Evolutionary conservation across 2,329 filamentous ascomycete species (phyloP).

Genomic region (Fusarium sarcochroum): DNA sequence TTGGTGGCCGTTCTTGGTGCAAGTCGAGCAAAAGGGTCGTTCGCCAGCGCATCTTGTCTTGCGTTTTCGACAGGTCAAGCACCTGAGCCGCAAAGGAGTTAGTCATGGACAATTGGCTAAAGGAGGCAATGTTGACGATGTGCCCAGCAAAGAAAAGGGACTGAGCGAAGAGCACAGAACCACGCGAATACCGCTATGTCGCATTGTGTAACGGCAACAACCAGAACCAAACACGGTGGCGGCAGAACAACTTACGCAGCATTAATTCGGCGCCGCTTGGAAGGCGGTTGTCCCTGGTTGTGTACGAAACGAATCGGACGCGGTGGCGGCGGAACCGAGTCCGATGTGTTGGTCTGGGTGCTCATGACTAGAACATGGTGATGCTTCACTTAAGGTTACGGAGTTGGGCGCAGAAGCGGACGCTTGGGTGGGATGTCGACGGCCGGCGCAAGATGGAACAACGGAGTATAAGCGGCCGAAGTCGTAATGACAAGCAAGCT

Average conservation of each 20-base stretch:
- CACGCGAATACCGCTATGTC: conserved; percentile 6
- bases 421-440: conserved; percentile 17
- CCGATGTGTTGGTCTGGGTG: conserved; percentile 59
- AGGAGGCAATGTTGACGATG: background rate
- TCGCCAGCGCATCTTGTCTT: conserved; percentile 84
- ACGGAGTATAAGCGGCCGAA: conserved; percentile 32
- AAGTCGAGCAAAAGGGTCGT: conserved; percentile 79
- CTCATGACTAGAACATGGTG: conserved; percentile 63
- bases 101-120: conserved; percentile 18
- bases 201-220: background rate
- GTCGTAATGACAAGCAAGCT: conserved; percentile 38
- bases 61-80: conserved; percentile 75
- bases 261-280: conserved; percentile 83
- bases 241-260: conserved; percentile 72
- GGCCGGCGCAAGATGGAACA: conserved; percentile 32
- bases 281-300: conserved; percentile 84
- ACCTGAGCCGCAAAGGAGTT: conserved; percentile 41
- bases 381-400: conserved; percentile 35
- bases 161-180: background rate
- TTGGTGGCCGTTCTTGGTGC: conserved; percentile 77
- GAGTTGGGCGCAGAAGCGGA: conserved; percentile 31
- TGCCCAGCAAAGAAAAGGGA: background rate
- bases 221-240: background rate
- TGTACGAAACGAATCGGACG: conserved; percentile 84
- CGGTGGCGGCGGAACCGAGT: conserved; percentile 57